Conservation (phyloP, 108 stramenopile species). For the Nitzschia sp. region DNA sequence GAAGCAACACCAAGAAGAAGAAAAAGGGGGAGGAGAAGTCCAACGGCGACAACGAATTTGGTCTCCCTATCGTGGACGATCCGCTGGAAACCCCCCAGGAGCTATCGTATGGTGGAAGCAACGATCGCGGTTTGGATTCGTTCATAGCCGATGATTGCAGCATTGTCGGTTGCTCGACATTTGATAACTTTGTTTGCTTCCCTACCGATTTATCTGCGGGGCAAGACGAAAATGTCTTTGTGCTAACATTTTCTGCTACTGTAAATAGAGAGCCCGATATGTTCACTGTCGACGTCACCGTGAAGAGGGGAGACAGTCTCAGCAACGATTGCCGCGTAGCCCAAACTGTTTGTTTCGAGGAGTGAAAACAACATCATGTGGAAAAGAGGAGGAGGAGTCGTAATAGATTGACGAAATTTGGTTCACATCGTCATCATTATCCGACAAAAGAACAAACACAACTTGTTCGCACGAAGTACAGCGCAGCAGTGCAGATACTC, state of each 20-base stretch:
- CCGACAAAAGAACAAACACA: too few species aligned
- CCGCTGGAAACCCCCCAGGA: not conserved
- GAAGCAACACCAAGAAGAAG: not conserved
- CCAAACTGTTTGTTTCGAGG: too few species aligned
- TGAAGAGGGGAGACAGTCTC: not conserved
- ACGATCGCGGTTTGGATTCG: slow-evolving; percentile 9
- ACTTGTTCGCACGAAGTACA: too few species aligned
- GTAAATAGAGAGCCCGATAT: not conserved
- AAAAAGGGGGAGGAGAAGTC: not conserved
- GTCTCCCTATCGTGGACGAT: too few species aligned
- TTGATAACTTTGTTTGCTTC: not conserved
- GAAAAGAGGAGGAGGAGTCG: too few species aligned
- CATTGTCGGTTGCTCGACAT: not conserved
- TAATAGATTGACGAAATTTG: too few species aligned
- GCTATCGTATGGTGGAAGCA: not conserved
- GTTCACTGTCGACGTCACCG: not conserved
- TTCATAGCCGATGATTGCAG: not conserved
- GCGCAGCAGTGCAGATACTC: too few species aligned
- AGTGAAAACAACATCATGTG: too few species aligned
- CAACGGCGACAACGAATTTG: not conserved
- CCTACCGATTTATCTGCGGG: not conserved
- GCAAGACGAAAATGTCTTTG: not conserved
- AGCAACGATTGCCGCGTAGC: too few species aligned
- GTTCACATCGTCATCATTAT: too few species aligned
- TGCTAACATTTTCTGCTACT: not conserved